These are phyloP conservation scores for Entomortierella lignicola DNA, from an alignment of 192 early-diverging fungal species.

Conservation along the genomic window DNA sequence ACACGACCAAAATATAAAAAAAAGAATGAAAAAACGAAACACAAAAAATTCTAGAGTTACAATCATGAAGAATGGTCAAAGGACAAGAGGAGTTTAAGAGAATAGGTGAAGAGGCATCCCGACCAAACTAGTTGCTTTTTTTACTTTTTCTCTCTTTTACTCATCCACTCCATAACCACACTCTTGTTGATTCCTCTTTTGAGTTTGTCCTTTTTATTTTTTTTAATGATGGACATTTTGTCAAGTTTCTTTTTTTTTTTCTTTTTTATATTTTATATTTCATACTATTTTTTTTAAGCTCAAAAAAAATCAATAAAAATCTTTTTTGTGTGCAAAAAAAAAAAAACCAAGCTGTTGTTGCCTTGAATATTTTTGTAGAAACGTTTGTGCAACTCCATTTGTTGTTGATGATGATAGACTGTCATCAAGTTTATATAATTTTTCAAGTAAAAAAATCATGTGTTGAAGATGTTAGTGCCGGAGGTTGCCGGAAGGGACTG, in stretches of 20 bases:
- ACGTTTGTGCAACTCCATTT: too few relatives aligned
- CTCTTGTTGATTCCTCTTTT: slow-evolving; percentile 2
- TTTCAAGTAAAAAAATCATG: too few relatives aligned
- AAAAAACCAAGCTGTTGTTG: too few relatives aligned
- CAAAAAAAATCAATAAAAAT: too few relatives aligned
- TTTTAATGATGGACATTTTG: slow-evolving; percentile 10
- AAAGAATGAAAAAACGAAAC: slow-evolving; percentile 8
- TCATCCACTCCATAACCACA: too few relatives aligned
- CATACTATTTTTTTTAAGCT: too few relatives aligned
- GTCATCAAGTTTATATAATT: too few relatives aligned
- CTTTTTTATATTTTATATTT: slow-evolving; percentile 1
- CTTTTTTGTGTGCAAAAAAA: too few relatives aligned
- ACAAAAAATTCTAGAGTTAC: neutral
- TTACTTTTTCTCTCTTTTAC: slow-evolving; percentile 5
- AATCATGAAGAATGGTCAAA: neutral
- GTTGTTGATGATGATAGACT: too few relatives aligned
- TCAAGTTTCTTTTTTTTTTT: neutral
- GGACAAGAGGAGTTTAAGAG: neutral
- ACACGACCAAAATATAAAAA: slow-evolving; percentile 31
- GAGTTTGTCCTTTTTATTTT: slow-evolving; percentile 13
- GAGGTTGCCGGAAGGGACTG: neutral
- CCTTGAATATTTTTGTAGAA: too few relatives aligned
- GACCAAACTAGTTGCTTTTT: slow-evolving; percentile 50
- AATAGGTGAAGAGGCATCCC: slow-evolving; percentile 30
- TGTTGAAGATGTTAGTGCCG: neutral